A percentile compares a stretch with the other conserved stretches of the same genome.
Conservation (phyloP, 2,329 filamentous ascomycete genomes). For the Ceratocystis lukuohia region DNA sequence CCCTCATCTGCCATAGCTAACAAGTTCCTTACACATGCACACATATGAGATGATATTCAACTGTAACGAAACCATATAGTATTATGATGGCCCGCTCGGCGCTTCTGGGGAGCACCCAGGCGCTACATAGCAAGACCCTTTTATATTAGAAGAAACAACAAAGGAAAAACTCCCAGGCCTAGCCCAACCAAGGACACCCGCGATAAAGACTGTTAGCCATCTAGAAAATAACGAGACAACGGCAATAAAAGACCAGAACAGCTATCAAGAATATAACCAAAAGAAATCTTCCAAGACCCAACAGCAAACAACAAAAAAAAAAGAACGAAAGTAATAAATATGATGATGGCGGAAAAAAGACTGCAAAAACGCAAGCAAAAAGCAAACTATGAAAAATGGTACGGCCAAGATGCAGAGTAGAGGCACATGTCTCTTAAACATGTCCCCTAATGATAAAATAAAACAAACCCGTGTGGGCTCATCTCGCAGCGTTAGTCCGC, state of each 20-base stretch:
- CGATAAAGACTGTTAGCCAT: background rate
- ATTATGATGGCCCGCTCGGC: no score
- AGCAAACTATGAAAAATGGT: constrained; percentile 2
- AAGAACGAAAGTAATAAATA: background rate
- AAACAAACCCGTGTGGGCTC: background rate
- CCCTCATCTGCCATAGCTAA: no score
- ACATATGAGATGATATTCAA: no score
- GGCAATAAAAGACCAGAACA: background rate
- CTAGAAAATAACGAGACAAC: background rate
- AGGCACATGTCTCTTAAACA: background rate
- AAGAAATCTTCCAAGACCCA: background rate
- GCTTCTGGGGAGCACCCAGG: no score
- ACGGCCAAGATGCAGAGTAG: background rate
- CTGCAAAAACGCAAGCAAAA: background rate
- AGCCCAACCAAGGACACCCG: background rate
- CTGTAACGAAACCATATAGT: no score
- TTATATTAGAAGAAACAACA: background rate
- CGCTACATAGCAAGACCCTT: background rate
- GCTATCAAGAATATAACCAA: background rate
- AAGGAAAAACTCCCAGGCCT: background rate
- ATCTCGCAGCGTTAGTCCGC: background rate
- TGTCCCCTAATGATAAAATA: background rate
- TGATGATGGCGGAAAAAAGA: background rate
- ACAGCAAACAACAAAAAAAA: background rate
- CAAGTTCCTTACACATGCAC: no score